Conservation (phyloP, 768 basidiomycete species). For the Lactarius hengduanensis region DNA sequence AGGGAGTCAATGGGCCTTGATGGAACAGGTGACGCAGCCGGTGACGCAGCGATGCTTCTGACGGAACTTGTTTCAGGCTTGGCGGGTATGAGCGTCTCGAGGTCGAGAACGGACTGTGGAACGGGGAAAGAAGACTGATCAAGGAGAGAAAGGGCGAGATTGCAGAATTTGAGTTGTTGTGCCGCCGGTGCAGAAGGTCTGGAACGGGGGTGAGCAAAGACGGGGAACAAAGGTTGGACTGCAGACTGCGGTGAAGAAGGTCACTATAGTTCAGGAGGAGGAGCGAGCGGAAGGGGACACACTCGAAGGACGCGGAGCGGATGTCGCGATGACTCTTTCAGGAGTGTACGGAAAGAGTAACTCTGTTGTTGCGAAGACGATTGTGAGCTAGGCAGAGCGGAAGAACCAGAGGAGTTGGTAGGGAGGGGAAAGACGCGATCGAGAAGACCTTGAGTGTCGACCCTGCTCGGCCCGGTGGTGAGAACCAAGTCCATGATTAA, state of each 20-base stretch:
- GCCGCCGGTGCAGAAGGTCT: constrained; percentile 58
- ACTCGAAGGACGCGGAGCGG: constrained; percentile 57
- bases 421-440: constrained; percentile 73
- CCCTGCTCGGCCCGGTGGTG: constrained; percentile 40
- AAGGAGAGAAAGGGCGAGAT: constrained; percentile 67
- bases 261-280: constrained; percentile 9
- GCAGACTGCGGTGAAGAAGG: constrained; percentile 47
- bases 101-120: constrained; percentile 45
- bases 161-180: constrained; percentile 73
- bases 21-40: constrained; percentile 33
- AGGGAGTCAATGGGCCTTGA: constrained; percentile 36
- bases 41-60: constrained; percentile 26
- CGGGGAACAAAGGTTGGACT: constrained; percentile 64
- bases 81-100: constrained; percentile 44
- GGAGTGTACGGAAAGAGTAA: constrained; percentile 55
- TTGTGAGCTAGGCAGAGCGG: constrained; percentile 34
- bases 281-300: constrained; percentile 34
- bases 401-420: constrained; percentile 42
- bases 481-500: constrained; percentile 14
- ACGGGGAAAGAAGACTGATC: constrained; percentile 61
- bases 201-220: constrained; percentile 66
- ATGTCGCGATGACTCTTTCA: constrained; percentile 52
- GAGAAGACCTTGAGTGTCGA: constrained; percentile 72
- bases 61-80: constrained; percentile 27
- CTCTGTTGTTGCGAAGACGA: constrained; percentile 32